These are phyloP conservation scores for Beauveria sp. DNA, from an alignment of 2,329 filamentous ascomycete genomes.

Conservation along the genomic window DNA sequence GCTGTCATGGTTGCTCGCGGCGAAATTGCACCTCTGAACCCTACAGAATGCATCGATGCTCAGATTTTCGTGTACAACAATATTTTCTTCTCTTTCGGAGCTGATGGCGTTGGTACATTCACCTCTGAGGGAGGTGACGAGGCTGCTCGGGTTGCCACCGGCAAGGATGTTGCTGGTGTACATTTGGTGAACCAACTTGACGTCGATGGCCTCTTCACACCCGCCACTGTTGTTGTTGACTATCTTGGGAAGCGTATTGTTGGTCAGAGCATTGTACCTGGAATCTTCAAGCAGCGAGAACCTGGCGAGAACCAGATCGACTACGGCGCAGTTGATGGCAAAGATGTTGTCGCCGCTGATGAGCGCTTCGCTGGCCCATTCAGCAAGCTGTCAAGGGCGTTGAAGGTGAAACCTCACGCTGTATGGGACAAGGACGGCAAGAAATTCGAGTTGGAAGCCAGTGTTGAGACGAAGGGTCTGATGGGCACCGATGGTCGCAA, in stretches of 20 bases:
- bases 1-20: constrained; percentile 87
- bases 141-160: constrained; percentile 88
- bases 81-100: constrained; percentile 97
- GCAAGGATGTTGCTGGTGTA: constrained; percentile 92
- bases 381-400: constrained; percentile 79
- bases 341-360: constrained; percentile 87
- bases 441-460: constrained; percentile 85
- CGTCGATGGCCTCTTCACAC: constrained; percentile 87
- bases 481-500: constrained; percentile 93
- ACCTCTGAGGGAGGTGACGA: constrained; percentile 94
- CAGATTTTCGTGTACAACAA: constrained; percentile 99
- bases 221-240: constrained; percentile 92
- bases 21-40: constrained; percentile 89
- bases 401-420: constrained; percentile 87
- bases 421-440: constrained; percentile 97
- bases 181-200: constrained; percentile 95
- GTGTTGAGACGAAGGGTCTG: constrained; percentile 96
- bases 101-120: constrained; percentile 95
- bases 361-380: constrained; percentile 79
- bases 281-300: constrained; percentile 97
- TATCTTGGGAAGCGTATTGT: constrained; percentile 96
- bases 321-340: constrained; percentile 95
- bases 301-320: constrained; percentile 98
- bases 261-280: constrained; percentile 94
- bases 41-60: constrained; percentile 83